Evolutionary conservation across 2,329 filamentous ascomycete genomes (phyloP).

Genomic region (Lachnellula suecica): DNA sequence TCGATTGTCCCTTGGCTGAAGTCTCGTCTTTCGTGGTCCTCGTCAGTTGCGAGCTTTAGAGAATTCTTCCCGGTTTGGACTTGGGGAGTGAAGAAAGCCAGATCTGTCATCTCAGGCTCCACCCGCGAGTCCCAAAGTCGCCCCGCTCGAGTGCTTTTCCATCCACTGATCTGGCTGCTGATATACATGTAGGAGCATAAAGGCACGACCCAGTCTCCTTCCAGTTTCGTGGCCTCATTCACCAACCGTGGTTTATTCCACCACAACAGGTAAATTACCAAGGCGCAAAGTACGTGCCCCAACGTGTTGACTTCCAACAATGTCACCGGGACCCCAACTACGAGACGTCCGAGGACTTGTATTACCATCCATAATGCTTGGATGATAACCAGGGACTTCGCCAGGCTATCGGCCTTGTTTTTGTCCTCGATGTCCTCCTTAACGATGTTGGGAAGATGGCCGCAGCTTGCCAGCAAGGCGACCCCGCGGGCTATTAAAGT

Average conservation of each 20-base stretch:
- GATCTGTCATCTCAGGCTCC: no score
- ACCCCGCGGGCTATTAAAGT: conserved; percentile 7
- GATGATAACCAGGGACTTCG: conserved; percentile 28
- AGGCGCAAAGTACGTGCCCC: conserved; percentile 23
- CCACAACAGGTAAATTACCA: conserved; percentile 28
- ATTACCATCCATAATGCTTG: conserved; percentile 29
- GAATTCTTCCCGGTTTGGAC: no score
- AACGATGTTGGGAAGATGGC: conserved; percentile 18
- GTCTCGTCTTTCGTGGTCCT: no score
- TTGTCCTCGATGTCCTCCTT: conserved; percentile 27
- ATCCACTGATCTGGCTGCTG: conserved; percentile 5
- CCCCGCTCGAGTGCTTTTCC: no score
- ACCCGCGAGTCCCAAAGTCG: no score
- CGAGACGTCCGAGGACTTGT: conserved; percentile 24
- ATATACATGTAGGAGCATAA: conserved; percentile 16
- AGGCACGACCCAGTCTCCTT: conserved; percentile 7
- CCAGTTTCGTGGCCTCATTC: conserved; percentile 6
- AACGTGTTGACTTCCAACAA: conserved; percentile 31
- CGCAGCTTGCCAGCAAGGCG: conserved; percentile 7
- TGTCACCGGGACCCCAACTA: conserved; percentile 22
- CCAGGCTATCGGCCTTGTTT: conserved; percentile 29
- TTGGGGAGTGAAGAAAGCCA: no score
- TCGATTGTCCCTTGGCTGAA: no score
- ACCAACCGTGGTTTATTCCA: conserved; percentile 29
- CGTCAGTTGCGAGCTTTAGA: no score